A percentile compares a stretch with the other conserved stretches of the same genome.
Evolutionary conservation across 2,329 filamentous ascomycete genomes (phyloP).

Genomic region (Fusarium oligoseptatum): DNA sequence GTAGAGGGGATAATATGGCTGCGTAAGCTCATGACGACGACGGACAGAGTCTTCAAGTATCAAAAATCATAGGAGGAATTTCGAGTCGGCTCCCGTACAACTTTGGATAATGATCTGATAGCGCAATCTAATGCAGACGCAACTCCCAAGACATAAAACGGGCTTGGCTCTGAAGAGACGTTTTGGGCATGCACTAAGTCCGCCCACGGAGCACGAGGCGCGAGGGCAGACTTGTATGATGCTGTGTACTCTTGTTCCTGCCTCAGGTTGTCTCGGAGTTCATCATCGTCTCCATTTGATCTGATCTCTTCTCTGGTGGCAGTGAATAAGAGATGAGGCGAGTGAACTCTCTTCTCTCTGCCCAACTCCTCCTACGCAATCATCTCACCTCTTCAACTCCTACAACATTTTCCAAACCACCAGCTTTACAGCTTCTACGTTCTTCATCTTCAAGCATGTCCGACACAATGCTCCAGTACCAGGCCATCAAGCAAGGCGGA

Average conservation of each 20-base stretch:
- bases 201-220: background rate
- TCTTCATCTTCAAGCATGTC: slow-evolving; percentile 6
- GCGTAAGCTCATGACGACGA: background rate
- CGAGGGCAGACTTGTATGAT: background rate
- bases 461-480: slow-evolving; percentile 30
- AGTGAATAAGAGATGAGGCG: background rate
- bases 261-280: background rate
- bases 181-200: slow-evolving; percentile 5
- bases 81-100: background rate
- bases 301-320: background rate
- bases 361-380: background rate
- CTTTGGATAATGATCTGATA: background rate
- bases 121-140: background rate
- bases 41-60: background rate
- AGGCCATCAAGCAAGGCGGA: slow-evolving; percentile 30
- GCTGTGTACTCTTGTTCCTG: background rate
- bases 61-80: background rate
- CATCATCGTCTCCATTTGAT: no score
- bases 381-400: background rate
- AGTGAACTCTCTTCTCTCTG: background rate
- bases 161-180: background rate
- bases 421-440: background rate
- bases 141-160: background rate
- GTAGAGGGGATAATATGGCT: background rate
- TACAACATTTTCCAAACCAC: background rate